Conservation (phyloP, 495 filamentous ascomycete species). For the Neurospora africana region DNA sequence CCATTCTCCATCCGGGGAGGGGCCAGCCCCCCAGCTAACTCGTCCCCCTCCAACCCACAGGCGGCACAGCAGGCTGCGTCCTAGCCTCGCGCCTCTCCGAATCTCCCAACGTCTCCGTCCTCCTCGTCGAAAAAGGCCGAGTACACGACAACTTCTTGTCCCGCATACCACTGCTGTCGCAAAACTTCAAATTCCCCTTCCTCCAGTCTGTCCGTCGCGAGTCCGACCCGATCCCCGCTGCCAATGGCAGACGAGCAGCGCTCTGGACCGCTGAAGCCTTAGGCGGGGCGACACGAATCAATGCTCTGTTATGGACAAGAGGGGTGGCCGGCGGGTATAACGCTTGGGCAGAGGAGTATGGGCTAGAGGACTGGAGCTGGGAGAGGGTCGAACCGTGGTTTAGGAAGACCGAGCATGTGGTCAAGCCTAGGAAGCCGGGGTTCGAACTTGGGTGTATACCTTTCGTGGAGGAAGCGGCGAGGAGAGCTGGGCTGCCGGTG, state of each 20-base stretch:
- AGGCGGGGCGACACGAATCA: constrained; percentile 19
- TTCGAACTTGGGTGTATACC: constrained; percentile 1
- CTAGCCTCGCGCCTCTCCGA: constrained; percentile 40
- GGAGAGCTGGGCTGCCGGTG: constrained; percentile 8
- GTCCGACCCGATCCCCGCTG: constrained; percentile 14
- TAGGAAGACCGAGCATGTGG: constrained; percentile 11
- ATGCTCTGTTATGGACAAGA: constrained; percentile 17
- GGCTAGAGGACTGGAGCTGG: constrained; percentile 17
- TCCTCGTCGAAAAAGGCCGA: constrained; percentile 38
- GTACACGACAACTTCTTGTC: constrained; percentile 24
- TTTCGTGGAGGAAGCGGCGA: constrained; percentile 5
- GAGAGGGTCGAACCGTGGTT: constrained; percentile 22
- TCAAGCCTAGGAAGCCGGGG: constrained; percentile 1
- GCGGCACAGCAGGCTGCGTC: constrained; percentile 38
- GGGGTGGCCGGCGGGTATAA: constrained; percentile 16
- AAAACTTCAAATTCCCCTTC: constrained; percentile 9
- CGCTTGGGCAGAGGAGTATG: constrained; percentile 15
- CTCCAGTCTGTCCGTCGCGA: constrained; percentile 11
- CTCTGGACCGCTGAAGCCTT: constrained; percentile 17
- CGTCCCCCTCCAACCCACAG: neutral
- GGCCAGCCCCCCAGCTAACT: neutral
- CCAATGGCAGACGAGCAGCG: constrained; percentile 2
- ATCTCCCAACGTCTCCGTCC: constrained; percentile 32
- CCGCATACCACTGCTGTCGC: constrained; percentile 16
- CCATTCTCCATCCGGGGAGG: neutral